Conservation (phyloP, 2,329 filamentous ascomycete genomes). For the Phialophora tarda region DNA sequence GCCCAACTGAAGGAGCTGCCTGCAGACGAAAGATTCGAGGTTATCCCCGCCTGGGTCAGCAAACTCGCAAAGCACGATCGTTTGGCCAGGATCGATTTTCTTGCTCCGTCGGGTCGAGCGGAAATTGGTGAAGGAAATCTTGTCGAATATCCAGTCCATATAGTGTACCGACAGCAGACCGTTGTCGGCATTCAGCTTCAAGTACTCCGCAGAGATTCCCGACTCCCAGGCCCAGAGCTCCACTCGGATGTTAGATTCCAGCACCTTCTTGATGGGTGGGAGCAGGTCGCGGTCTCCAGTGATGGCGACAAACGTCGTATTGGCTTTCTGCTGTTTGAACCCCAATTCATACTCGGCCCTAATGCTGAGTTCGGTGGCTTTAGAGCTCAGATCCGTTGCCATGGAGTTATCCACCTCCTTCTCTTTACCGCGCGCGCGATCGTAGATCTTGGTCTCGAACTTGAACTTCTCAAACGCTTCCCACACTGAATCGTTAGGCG, state of each 20-base stretch:
- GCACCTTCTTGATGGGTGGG: slow-evolving; percentile 1
- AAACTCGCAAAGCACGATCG: slow-evolving; percentile 5
- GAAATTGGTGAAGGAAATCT: slow-evolving; percentile 4
- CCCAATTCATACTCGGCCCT: neutral
- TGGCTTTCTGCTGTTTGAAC: neutral
- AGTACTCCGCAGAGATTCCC: neutral
- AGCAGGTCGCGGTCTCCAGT: slow-evolving; percentile 6
- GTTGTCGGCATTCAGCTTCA: neutral
- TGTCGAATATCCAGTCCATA: slow-evolving; percentile 3
- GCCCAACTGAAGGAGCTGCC: neutral
- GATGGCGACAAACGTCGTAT: slow-evolving; percentile 1
- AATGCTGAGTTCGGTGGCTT: neutral
- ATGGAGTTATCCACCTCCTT: slow-evolving; percentile 8
- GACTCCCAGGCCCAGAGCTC: slow-evolving; percentile 7
- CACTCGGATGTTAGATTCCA: neutral
- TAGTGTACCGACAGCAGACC: neutral
- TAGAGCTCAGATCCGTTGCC: neutral
- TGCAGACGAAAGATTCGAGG: neutral
- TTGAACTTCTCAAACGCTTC: neutral
- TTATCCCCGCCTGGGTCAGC: neutral
- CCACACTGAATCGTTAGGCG: slow-evolving; percentile 2
- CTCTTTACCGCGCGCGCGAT: slow-evolving; percentile 6
- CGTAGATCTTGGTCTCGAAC: slow-evolving; percentile 5
- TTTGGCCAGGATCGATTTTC: neutral
- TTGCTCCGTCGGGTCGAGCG: slow-evolving; percentile 4